phyloP scores from a whole-genome alignment of 2,329 filamentous ascomycete genomes.

The Lecanicillium sp. region DNA sequence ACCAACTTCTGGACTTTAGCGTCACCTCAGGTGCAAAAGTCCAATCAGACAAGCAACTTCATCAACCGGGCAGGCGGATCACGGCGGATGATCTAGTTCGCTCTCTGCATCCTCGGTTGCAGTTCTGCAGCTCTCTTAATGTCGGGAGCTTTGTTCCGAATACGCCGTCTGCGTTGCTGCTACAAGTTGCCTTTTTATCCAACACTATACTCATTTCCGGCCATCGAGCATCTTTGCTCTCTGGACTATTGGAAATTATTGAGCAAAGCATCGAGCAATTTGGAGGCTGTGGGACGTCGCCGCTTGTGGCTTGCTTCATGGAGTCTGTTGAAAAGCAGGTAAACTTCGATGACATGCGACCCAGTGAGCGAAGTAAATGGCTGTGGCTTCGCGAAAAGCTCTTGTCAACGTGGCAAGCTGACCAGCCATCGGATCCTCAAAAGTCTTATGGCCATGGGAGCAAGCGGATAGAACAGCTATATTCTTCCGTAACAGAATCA shows the following conservation, averaged over 20 bases:
- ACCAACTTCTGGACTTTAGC: conserved; percentile 5
- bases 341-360: conserved; percentile 20
- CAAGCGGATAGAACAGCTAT: neutral
- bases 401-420: conserved; percentile 17
- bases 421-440: neutral
- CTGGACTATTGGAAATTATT: conserved; percentile 26
- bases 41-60: conserved; percentile 10
- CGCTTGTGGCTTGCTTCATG: conserved; percentile 24
- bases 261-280: conserved; percentile 24
- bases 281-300: conserved; percentile 24
- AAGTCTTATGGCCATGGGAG: neutral
- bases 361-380: conserved; percentile 26
- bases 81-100: conserved; percentile 22
- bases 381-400: conserved; percentile 18
- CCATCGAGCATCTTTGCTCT: conserved; percentile 25
- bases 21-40: conserved; percentile 4
- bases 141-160: conserved; percentile 24
- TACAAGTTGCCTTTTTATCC: conserved; percentile 29
- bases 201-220: conserved; percentile 24
- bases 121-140: conserved; percentile 30
- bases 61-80: conserved; percentile 10
- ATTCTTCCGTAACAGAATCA: neutral
- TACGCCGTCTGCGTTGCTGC: conserved; percentile 26
- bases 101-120: conserved; percentile 24
- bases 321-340: conserved; percentile 24